Percentiles rank a stretch among this genome's conserved stretches.
phyloP scores from a whole-genome alignment of 2,329 filamentous ascomycete genomes.

The Diaporthe sp. region DNA sequence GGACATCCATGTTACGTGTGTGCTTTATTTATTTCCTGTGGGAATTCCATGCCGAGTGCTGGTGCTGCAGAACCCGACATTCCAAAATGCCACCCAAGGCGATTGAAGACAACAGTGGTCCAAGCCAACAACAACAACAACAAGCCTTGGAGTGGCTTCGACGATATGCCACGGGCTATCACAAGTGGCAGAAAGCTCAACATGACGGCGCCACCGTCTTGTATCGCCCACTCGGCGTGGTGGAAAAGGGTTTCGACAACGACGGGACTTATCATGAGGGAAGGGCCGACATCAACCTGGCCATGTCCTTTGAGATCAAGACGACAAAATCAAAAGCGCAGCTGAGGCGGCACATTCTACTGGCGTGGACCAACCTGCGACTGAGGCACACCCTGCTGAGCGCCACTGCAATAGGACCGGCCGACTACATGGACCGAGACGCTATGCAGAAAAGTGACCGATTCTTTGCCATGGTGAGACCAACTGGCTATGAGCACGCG shows the following conservation, averaged over 20 bases:
- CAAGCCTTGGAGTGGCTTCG: constrained; percentile 17
- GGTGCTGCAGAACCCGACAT: not conserved
- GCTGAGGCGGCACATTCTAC: constrained; percentile 36
- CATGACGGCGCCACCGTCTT: constrained; percentile 4
- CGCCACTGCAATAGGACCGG: constrained; percentile 31
- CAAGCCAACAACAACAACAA: no score
- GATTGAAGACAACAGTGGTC: not conserved
- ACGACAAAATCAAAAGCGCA: constrained; percentile 34
- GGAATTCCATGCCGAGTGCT: no score
- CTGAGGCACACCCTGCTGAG: constrained; percentile 37
- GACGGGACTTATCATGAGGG: constrained; percentile 40
- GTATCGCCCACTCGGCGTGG: constrained; percentile 33
- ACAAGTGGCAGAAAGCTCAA: constrained; percentile 26
- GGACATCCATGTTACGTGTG: not conserved
- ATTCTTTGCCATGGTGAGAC: constrained; percentile 19
- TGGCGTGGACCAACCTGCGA: constrained; percentile 39
- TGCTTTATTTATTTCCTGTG: no score
- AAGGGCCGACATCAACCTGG: constrained; percentile 39
- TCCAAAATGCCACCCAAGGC: not conserved
- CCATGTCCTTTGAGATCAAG: constrained; percentile 34
- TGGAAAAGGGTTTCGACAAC: constrained; percentile 40
- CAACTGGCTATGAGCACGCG: constrained; percentile 3
- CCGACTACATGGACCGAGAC: constrained; percentile 33
- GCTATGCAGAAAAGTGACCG: constrained; percentile 2
- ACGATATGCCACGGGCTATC: constrained; percentile 28